These are phyloP conservation scores for Trichoderma gamsii DNA, from an alignment of 495 filamentous ascomycete genomes.

Conservation along the genomic window DNA sequence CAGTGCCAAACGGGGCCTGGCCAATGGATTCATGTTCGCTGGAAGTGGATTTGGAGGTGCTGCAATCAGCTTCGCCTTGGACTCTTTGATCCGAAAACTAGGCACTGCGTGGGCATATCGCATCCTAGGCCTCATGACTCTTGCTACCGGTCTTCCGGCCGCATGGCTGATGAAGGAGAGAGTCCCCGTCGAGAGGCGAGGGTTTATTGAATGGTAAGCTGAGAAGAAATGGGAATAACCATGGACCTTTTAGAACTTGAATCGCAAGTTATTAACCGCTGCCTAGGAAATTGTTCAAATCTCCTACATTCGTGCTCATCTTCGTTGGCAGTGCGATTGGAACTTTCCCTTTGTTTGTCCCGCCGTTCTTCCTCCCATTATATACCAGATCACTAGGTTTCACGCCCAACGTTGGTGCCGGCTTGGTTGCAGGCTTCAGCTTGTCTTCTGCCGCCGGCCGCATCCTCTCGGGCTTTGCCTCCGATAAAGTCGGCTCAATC, in stretches of 20 bases:
- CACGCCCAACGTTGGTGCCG: conserved; percentile 44
- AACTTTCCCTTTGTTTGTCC: conserved; percentile 56
- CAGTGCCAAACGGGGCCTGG: conserved; percentile 46
- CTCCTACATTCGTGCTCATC: conserved; percentile 44
- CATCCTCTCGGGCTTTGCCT: conserved; percentile 43
- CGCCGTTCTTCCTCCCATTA: conserved; percentile 52
- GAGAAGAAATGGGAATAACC: not conserved
- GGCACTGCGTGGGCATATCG: conserved; percentile 52
- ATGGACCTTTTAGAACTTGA: not conserved
- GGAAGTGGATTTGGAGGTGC: conserved; percentile 50
- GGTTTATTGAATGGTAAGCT: conserved; percentile 46
- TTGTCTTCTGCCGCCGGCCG: conserved; percentile 48
- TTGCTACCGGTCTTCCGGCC: conserved; percentile 43
- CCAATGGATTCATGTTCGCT: conserved; percentile 51
- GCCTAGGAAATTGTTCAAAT: conserved; percentile 42
- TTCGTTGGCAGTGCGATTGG: conserved; percentile 52
- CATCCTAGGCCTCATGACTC: conserved; percentile 34
- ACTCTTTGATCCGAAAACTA: conserved; percentile 40
- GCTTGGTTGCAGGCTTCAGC: conserved; percentile 51
- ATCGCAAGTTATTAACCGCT: not conserved
- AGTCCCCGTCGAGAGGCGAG: conserved; percentile 33
- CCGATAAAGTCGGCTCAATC: conserved; percentile 46
- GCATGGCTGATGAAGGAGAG: conserved; percentile 54
- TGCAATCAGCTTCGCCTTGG: conserved; percentile 43
- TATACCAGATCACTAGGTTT: conserved; percentile 34